Percentiles rank a stretch among this genome's conserved stretches.
phyloP scores from a whole-genome alignment of 2,329 filamentous ascomycete species.

The Lasiodiplodia hormozganensis region DNA sequence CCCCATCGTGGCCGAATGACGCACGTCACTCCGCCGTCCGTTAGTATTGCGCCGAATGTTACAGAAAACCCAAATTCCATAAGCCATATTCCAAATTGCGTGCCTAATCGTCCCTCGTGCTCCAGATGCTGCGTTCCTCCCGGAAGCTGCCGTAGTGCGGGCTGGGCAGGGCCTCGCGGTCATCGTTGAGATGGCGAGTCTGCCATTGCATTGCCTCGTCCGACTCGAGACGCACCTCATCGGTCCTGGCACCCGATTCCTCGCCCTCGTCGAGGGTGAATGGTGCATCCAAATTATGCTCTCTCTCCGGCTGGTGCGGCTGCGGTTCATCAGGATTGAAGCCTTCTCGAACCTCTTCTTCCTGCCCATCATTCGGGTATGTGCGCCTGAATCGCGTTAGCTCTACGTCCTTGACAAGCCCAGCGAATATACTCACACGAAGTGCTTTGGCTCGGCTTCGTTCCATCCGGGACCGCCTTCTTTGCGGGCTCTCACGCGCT shows the following conservation, averaged over 20 bases:
- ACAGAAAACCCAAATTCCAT: slow-evolving; percentile 6
- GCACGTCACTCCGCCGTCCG: neutral
- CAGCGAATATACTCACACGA: slow-evolving; percentile 53
- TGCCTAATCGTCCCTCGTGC: slow-evolving; percentile 26
- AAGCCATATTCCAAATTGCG: neutral
- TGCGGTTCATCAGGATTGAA: slow-evolving; percentile 59
- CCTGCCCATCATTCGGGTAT: slow-evolving; percentile 54
- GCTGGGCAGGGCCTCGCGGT: neutral
- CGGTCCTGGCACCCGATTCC: slow-evolving; percentile 43
- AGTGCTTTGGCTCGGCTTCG: slow-evolving; percentile 61
- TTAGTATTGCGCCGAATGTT: neutral
- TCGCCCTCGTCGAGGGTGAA: slow-evolving; percentile 52
- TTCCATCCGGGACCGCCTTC: slow-evolving; percentile 69
- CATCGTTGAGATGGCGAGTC: slow-evolving; percentile 20
- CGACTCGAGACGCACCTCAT: slow-evolving; percentile 46
- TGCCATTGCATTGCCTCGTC: slow-evolving; percentile 56
- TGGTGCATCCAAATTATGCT: slow-evolving; percentile 54
- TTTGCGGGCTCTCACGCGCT: slow-evolving; percentile 67
- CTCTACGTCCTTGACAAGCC: neutral
- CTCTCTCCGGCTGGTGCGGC: slow-evolving; percentile 50
- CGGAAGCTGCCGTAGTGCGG: slow-evolving; percentile 52
- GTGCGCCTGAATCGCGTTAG: slow-evolving; percentile 48
- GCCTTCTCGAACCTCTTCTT: slow-evolving; percentile 61
- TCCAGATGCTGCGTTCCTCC: slow-evolving; percentile 52
- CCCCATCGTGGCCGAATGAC: neutral